These are phyloP conservation scores for Chaetomium sp. DNA, from an alignment of 2,329 filamentous ascomycete genomes.

Conservation along the genomic window DNA sequence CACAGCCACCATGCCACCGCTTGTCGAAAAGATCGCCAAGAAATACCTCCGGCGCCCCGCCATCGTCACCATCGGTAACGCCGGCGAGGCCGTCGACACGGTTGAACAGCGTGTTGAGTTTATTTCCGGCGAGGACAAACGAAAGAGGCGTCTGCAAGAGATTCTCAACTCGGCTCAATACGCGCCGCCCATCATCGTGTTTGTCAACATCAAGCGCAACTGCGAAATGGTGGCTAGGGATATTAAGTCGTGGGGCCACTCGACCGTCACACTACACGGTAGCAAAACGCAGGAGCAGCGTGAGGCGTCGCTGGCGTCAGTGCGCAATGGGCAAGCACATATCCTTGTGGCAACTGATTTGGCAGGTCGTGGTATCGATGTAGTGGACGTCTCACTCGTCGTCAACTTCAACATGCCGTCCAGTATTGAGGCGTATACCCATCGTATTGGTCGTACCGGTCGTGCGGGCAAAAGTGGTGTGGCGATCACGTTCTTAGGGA, in stretches of 20 bases:
- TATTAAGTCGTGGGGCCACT: slow-evolving; percentile 90
- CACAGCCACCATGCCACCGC: slow-evolving; percentile 92
- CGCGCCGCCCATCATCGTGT: slow-evolving; percentile 88
- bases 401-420: slow-evolving; percentile 99
- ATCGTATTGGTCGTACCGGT: slow-evolving; percentile 93
- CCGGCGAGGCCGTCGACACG: slow-evolving; percentile 92
- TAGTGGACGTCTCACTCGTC: slow-evolving; percentile 86
- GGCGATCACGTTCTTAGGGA: slow-evolving; percentile 89
- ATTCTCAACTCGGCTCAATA: slow-evolving; percentile 78
- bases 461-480: slow-evolving; percentile 96
- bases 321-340: slow-evolving; percentile 73
- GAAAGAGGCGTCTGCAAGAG: slow-evolving; percentile 91
- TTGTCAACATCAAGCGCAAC: slow-evolving; percentile 99
- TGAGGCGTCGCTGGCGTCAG: slow-evolving; percentile 81
- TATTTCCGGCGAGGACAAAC: slow-evolving; percentile 82
- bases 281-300: slow-evolving; percentile 97
- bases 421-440: slow-evolving; percentile 90
- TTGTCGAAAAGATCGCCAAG: slow-evolving; percentile 91
- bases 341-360: slow-evolving; percentile 94
- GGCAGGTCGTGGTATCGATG: slow-evolving; percentile 95
- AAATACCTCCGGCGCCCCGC: slow-evolving; percentile 92
- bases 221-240: slow-evolving; percentile 92
- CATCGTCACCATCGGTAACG: slow-evolving; percentile 89
- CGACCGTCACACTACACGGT: slow-evolving; percentile 83
- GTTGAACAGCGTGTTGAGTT: slow-evolving; percentile 97